Evolutionary conservation across 495 filamentous ascomycete genomes (phyloP), one percentile per base, ranked within the genome.

Genomic region (Durotheca rogersii): DNA sequence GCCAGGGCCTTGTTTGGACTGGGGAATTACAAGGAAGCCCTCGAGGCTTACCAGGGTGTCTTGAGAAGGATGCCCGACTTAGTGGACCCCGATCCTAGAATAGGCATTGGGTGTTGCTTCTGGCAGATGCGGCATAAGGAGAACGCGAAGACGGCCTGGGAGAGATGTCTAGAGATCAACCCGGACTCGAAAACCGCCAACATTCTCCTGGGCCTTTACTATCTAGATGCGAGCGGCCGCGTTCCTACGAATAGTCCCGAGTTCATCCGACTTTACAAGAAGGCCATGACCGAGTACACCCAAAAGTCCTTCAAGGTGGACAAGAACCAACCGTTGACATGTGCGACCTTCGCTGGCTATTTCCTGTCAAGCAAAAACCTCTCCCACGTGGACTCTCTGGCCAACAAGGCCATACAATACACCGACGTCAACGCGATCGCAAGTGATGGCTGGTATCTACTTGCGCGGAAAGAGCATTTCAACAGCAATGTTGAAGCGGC

Each of bases 41-140:
- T 97, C 31, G 81, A 87, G 47, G 73, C 77, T 11, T 98, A 97
- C 61, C 93, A 98, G 67, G 86, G 87, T 40, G 91, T 86, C 0
- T 71, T 98, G 12, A 69, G 79, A 57, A 88, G 86, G 67, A 86
- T 88, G 75, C 93, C 93, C 7, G 84, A 89, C 47, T 73, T 97
- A 42, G 81, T 84, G n/a, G 94, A 98, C 60, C 93, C 93, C 3
- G 93, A 98, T 67, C 94, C 93, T 56, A 77, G 93, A 41, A 90
- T 98, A 53, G 93, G 93, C 35, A 85, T 98, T 56, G 93, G 93
- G 15, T 91, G 90, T 66, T 97, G 93, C 66, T 83, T 92, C 51
- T 98, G 93, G 93, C 88, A 92, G 62, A 76, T 97, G 9, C 90
- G 89, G 14, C 86, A 85, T 74, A 96, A 95, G 67, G 90, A 96